A percentile compares a stretch with the other conserved stretches of the same genome.
Conservation (phyloP, 2,329 filamentous ascomycete genomes). For the Lachnellula cervina region DNA sequence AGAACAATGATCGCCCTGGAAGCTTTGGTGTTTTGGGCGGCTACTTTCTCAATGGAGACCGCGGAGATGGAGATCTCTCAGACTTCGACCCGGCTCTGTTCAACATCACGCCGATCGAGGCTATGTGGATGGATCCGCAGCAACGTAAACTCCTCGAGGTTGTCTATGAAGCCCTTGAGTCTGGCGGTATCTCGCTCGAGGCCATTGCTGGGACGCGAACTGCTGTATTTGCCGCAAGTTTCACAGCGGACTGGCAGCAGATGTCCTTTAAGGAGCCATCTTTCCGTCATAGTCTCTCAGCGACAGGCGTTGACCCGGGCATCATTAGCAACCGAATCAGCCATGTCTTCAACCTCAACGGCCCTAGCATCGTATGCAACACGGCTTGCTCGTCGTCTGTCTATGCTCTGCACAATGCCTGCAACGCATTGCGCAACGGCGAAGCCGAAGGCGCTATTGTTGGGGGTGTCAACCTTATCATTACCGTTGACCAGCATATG, state of each 20-base stretch:
- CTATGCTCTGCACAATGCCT: slow-evolving; percentile 50
- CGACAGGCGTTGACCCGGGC: slow-evolving; percentile 10
- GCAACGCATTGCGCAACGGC: slow-evolving; percentile 41
- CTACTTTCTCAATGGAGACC: slow-evolving; percentile 10
- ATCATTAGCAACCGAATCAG: slow-evolving; percentile 26
- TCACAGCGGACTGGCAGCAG: slow-evolving; percentile 14
- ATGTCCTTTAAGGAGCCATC: slow-evolving; percentile 10
- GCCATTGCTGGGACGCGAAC: slow-evolving; percentile 16
- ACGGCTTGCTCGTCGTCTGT: slow-evolving; percentile 55
- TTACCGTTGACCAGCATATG: slow-evolving; percentile 13
- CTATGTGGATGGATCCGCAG: slow-evolving; percentile 25
- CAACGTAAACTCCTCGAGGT: slow-evolving; percentile 28
- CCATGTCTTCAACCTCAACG: slow-evolving; percentile 31
- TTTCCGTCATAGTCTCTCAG: slow-evolving; percentile 25
- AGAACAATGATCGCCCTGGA: slow-evolving; percentile 9
- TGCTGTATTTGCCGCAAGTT: slow-evolving; percentile 20
- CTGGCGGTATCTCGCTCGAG: slow-evolving; percentile 20
- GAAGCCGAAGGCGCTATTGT: slow-evolving; percentile 34
- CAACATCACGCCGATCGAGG: slow-evolving; percentile 16
- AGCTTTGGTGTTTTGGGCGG: slow-evolving; percentile 11
- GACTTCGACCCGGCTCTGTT: slow-evolving; percentile 22
- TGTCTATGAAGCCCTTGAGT: slow-evolving; percentile 26
- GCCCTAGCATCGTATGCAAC: slow-evolving; percentile 10
- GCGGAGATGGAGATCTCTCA: slow-evolving; percentile 22
- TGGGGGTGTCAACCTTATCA: slow-evolving; percentile 18